Conservation (phyloP, 2,329 filamentous ascomycete genomes). For the Rutstroemia sp. region DNA sequence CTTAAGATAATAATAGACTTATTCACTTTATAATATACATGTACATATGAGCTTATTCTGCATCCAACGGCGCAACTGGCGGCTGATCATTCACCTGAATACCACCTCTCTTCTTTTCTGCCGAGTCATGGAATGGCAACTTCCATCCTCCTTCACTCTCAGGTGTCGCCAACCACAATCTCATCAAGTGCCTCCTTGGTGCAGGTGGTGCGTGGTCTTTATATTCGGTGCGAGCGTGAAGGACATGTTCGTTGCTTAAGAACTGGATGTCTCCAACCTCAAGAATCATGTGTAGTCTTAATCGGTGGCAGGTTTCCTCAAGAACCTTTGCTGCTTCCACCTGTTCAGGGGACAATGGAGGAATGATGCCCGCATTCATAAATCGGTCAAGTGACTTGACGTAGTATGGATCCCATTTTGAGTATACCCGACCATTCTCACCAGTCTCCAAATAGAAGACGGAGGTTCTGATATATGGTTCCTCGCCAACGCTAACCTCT, state of each 20-base stretch:
- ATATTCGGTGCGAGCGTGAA: slow-evolving; percentile 78
- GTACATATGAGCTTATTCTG: slow-evolving; percentile 46
- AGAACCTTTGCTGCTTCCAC: slow-evolving; percentile 59
- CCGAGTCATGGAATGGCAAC: slow-evolving; percentile 72
- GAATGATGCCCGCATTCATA: slow-evolving; percentile 64
- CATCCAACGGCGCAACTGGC: slow-evolving; percentile 69
- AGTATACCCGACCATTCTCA: slow-evolving; percentile 60
- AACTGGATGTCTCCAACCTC: slow-evolving; percentile 88
- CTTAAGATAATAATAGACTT: not conserved
- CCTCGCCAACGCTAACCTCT: slow-evolving; percentile 65
- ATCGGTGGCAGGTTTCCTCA: slow-evolving; percentile 66
- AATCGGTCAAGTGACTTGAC: slow-evolving; percentile 69
- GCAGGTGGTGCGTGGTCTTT: slow-evolving; percentile 60
- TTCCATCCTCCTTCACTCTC: slow-evolving; percentile 80
- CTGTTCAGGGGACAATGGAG: slow-evolving; percentile 63
- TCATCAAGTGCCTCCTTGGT: slow-evolving; percentile 70
- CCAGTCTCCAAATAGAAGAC: slow-evolving; percentile 72
- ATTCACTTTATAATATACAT: not conserved
- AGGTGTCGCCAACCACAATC: slow-evolving; percentile 77
- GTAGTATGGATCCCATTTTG: slow-evolving; percentile 89
- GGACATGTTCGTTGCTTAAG: slow-evolving; percentile 68
- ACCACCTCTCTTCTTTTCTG: slow-evolving; percentile 80
- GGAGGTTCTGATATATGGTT: slow-evolving; percentile 64
- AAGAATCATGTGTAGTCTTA: slow-evolving; percentile 77
- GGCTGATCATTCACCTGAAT: slow-evolving; percentile 79